Base-by-base conservation (phyloP, 768 basidiomycete species). In the Tephrocybe sp. region DNA sequence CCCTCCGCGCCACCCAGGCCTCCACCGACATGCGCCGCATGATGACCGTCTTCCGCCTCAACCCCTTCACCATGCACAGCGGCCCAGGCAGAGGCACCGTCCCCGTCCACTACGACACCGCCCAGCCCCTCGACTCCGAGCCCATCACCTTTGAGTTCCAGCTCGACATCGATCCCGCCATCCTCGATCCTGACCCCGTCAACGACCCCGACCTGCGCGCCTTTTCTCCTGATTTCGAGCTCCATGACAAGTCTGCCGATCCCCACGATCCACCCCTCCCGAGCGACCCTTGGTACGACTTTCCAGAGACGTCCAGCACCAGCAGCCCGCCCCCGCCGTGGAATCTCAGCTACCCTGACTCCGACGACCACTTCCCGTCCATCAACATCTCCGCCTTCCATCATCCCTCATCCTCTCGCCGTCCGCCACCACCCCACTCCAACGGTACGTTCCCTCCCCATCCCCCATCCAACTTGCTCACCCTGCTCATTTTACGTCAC, bases 11-110 rank as follows among this genome's bases (percentile, higher is more conserved):
- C 7, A 89, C 86, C 0, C 84, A 88, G 60, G 88, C 87, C 1
- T 75, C 78, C 54, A 75, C 78, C 40, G 75, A 79, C 38, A 89
- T 89, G 88, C 79, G 84, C 48, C 70, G 72, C 42, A 83, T 89
- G 82, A 91, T 91, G 88, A 80, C 80, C 37, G 81, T 84, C 18
- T 88, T 90, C 65, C 78, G 88, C 7, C 75, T 90, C 58, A 85
- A 90, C 65, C 87, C 86, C 0, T 90, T 90, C 58, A 78, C 86
- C 20, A 80, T 84, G 70, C 82, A 86, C 56, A 80, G 73, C 51
- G 75, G 73, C 25, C 62, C 65, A 3, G 70, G 74, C 33, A 73
- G 74, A 41, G 72, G 73, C 3, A 53, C 67, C 2, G 66, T 72
- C 5, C 57, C 63, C 1, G 55, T 56, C 9, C 70, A 67, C 9